Conservation (phyloP, 345 rosid genomes). For the Raphanus raphanistrum region DNA sequence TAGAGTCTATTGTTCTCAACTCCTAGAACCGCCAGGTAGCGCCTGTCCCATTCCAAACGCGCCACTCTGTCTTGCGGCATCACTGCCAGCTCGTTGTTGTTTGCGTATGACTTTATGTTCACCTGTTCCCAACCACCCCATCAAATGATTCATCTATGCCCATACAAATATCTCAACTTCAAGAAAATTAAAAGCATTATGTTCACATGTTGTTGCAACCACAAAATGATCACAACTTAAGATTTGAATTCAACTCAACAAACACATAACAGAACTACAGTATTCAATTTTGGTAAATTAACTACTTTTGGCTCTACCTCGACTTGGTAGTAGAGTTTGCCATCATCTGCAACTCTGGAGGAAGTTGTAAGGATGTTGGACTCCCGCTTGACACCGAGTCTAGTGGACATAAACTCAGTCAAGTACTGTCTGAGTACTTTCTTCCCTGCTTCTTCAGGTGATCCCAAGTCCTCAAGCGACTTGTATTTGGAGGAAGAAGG, state of each 20-base stretch:
- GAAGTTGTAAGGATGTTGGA: slow-evolving; percentile 67
- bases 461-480: slow-evolving; percentile 81
- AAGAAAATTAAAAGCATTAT: no score
- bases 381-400: slow-evolving; percentile 86
- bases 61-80: slow-evolving; percentile 86
- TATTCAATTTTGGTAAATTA: not conserved
- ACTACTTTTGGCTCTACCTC: slow-evolving; percentile 55
- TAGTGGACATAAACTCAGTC: slow-evolving; percentile 97
- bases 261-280: not conserved
- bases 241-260: no score
- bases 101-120: slow-evolving; percentile 88
- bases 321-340: slow-evolving; percentile 81
- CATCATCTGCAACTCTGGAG: slow-evolving; percentile 85
- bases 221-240: no score
- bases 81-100: slow-evolving; percentile 86
- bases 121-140: slow-evolving; percentile 46
- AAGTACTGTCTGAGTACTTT: slow-evolving; percentile 80
- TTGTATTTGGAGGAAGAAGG: slow-evolving; percentile 86
- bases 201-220: no score
- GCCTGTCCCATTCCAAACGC: slow-evolving; percentile 83
- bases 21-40: slow-evolving; percentile 79
- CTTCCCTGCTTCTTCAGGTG: slow-evolving; percentile 81
- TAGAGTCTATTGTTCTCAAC: slow-evolving; percentile 80
- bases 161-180: not conserved
- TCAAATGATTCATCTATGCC: not conserved